phyloP scores from a whole-genome alignment of 352 stramenopile species.

The Pythium phragmitis region DNA sequence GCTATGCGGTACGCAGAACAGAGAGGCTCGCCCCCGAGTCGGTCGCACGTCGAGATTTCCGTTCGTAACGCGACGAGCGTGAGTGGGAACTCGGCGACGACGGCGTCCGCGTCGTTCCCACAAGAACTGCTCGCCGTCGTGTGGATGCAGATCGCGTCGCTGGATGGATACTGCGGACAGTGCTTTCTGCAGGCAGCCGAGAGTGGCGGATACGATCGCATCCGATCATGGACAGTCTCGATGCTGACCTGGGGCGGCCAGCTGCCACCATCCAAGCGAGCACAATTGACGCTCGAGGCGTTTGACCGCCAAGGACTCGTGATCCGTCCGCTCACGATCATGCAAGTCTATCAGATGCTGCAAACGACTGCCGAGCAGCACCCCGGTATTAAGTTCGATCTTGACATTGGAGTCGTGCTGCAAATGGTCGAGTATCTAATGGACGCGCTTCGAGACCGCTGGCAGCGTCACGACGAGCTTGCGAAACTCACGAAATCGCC shows the following conservation, averaged over 20 bases:
- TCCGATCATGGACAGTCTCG: constrained; percentile 79
- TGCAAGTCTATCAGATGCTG: constrained; percentile 51
- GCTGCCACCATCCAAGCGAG: constrained; percentile 35
- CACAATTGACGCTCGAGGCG: constrained; percentile 41
- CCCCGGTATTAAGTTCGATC: constrained; percentile 64
- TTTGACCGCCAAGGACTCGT: constrained; percentile 72
- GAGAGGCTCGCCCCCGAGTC: constrained; percentile 9
- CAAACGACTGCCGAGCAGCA: constrained; percentile 59
- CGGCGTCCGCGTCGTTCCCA: constrained; percentile 37
- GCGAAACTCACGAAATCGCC: not conserved
- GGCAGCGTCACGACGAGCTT: constrained; percentile 41
- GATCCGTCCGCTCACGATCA: constrained; percentile 61
- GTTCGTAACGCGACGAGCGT: constrained; percentile 20
- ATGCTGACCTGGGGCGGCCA: constrained; percentile 72
- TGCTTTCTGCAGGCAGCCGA: constrained; percentile 78
- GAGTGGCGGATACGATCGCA: constrained; percentile 68
- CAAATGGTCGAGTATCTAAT: constrained; percentile 80
- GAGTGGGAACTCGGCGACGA: not conserved
- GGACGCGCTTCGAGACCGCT: constrained; percentile 58
- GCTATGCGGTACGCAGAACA: constrained; percentile 50
- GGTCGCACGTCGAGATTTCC: constrained; percentile 26
- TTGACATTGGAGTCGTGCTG: constrained; percentile 68
- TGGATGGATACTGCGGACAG: constrained; percentile 84
- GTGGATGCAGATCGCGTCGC: constrained; percentile 78
- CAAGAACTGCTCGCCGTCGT: constrained; percentile 72